Percentiles rank a stretch among this genome's conserved stretches.
Conservation (phyloP, 2,329 filamentous ascomycete species). For the Truncatella angustata region DNA sequence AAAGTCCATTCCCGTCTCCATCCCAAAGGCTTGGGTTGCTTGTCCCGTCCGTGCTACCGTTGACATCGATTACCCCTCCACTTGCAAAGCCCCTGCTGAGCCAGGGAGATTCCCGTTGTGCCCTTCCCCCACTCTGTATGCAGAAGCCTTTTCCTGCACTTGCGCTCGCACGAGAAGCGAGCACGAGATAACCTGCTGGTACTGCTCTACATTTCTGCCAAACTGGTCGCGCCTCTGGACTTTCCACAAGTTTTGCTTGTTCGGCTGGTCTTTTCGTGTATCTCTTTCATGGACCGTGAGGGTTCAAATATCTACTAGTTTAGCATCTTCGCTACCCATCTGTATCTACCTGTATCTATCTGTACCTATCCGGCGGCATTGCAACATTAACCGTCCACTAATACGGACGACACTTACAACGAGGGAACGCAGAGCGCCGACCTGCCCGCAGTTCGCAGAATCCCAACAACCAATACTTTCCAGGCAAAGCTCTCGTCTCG, state of each 20-base stretch:
- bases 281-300: no score
- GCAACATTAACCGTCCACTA: no score
- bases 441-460: not conserved
- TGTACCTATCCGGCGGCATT: no score
- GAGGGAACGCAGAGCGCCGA: not conserved
- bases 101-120: not conserved
- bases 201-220: not conserved
- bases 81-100: not conserved
- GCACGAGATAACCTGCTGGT: constrained; percentile 7
- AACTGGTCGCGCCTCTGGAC: not conserved
- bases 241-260: not conserved
- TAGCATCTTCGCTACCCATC: no score
- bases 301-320: no score
- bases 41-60: not conserved
- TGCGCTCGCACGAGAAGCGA: not conserved
- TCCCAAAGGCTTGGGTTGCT: constrained; percentile 1
- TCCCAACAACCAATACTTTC: not conserved
- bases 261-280: not conserved
- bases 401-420: not conserved
- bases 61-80: not conserved
- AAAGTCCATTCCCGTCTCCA: not conserved
- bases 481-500: not conserved
- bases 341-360: not conserved
- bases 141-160: constrained; percentile 1
- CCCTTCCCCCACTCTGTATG: not conserved